Evolutionary conservation across 768 basidiomycete species (phyloP), one percentile per base, ranked within the genome.

Genomic region (Tylopilus felleus): DNA sequence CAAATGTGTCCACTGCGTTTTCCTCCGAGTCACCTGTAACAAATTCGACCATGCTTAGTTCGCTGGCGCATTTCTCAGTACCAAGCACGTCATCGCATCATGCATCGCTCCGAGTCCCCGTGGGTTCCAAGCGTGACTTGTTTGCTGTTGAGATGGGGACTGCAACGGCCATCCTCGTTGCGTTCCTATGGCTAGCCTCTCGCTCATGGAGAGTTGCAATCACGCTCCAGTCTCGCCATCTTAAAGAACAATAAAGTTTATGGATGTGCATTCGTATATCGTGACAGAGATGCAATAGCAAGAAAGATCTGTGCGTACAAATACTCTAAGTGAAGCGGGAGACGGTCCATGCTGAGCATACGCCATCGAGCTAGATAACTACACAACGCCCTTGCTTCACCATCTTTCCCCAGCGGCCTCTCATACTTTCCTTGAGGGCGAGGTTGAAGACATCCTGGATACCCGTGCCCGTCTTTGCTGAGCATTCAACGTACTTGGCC

Each of bases 401-500:
- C 60, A 80, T 83, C 74, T 87, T 85, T 29, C 84, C 82, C 85
- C 89, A 88, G 48, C 81, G 77, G 19, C 87, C 83, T 60, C 79
- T 86, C 83, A 98, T 80, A 65, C 92, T 92, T 76, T 98, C 93
- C 69, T 82, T 83, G 56, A 98, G 74, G 7, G 97, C 97, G 14
- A 88, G 79, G 38, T 85, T 79, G 70, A 99, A 98, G 35, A 98
- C 95, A 43, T 95, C 93, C 59, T 90, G 85, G 41, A 98, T 92
- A 45, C 93, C 93, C 16, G 74, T 75, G 5, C 94, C 92, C n/a
- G 84, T 86, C 76, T 96, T 98, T 43, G 95, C 91, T 31, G 88
- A 90, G 72, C 97, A 98, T 71, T 99, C 96, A 57, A 87, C 78
- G 69, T 98, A 99, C 69, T 84, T 81, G 17, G 94, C 94, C 23